phyloP scores from a whole-genome alignment of 257 asterid species.

The Solanum virginianum region DNA sequence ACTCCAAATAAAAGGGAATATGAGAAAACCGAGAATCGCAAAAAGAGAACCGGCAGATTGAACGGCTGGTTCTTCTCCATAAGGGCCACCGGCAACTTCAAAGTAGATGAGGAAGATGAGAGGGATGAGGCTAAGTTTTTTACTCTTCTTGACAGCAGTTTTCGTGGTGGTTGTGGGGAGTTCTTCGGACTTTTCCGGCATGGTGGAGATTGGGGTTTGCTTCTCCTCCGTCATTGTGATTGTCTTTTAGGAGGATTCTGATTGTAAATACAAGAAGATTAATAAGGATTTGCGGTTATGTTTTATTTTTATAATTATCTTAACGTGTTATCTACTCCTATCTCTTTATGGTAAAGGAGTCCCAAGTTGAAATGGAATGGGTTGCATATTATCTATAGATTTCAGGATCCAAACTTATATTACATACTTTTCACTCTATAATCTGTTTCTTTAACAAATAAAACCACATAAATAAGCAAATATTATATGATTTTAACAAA shows the following conservation, averaged over 20 bases:
- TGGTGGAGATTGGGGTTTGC: neutral
- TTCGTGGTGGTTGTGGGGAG: neutral
- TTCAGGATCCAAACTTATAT: too few relatives aligned
- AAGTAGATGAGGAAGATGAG: conserved; percentile 12
- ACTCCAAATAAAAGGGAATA: conserved; percentile 10
- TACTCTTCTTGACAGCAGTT: neutral
- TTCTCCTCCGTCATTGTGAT: neutral
- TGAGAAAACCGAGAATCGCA: conserved; percentile 1
- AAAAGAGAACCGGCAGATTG: conserved; percentile 1
- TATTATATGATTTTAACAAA: too few relatives aligned
- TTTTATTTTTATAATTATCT: too few relatives aligned
- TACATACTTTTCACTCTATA: too few relatives aligned
- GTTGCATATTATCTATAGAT: too few relatives aligned
- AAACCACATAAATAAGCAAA: too few relatives aligned
- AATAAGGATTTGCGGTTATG: neutral
- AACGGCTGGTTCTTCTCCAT: conserved; percentile 8
- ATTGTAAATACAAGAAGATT: neutral
- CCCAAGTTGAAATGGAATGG: too few relatives aligned
- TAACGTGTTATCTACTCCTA: too few relatives aligned
- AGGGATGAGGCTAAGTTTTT: conserved; percentile 1
- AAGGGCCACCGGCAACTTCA: conserved; percentile 13
- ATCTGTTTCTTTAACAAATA: too few relatives aligned
- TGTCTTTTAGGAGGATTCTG: neutral
- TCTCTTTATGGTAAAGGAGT: too few relatives aligned
- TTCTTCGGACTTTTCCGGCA: neutral